Base-by-base conservation (phyloP, 805 yeast genomes). In the Lachancea lanzarotensis region DNA sequence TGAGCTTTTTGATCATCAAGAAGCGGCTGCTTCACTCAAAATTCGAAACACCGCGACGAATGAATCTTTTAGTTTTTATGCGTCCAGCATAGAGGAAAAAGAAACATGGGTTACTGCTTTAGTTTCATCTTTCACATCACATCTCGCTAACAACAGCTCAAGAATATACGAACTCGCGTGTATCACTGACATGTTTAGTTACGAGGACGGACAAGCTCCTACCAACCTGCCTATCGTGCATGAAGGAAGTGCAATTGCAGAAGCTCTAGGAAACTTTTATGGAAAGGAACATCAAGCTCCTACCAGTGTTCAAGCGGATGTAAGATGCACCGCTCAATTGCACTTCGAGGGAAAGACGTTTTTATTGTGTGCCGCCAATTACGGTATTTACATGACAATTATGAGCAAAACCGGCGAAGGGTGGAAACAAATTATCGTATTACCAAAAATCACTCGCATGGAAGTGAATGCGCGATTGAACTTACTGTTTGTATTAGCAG, bases 131-230 rank as follows among this genome's bases (percentile, higher is more conserved):
- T 71, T 74, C 36, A 54, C 68, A n/a, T 70, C 67, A 42, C 66
- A 68, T 31, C 66, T 65, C 42, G 60, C 58, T 16, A 65, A 63
- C 30, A 59, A 62, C 16, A 70, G 63, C 26, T 58, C 71, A 1
- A 83, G 76, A 46, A 82, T 86, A 0, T 81, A 81, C 57, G 56
- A 68, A 9, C 56, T 84, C 33, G 64, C 68, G 30, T 70, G 76
- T 6, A 56, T 86, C 6, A 68, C 82, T 6, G 83, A 80, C 52
- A 69, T 74, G 20, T 86, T 85, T 63, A 82, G 80, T 1, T 84
- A 81, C 59, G 83, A 78, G n/a, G 74, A 70, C 2, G 65, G 71
- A 7, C 75, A 72, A 34, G 68, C 72, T 17, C 71, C 80, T 1
- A 59, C 59, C 2, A 79, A 74, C 54, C 43, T 83, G 34, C 84